Base-by-base conservation (phyloP, 345 rosid species). In the Melaleuca quinquenervia region DNA sequence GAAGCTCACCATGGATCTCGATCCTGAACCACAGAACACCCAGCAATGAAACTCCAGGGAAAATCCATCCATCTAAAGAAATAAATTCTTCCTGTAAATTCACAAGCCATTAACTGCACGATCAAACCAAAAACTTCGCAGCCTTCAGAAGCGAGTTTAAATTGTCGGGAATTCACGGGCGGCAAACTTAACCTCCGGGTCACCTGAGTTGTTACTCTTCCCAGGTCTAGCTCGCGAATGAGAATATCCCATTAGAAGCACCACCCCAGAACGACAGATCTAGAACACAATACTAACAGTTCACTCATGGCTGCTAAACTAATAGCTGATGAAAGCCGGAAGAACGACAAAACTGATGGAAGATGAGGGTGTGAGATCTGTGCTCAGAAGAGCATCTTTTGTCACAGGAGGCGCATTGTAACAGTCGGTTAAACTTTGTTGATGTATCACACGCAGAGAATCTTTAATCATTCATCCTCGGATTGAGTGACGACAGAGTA, bases 1-100 rank as follows among this genome's bases (percentile, higher is more conserved):
- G 83, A 93, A 91, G 85, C 93, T 91, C 76, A 90, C 85, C 91
- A 94, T 90, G 36, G 91, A 89, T 86, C 92, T 90, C 82, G 91
- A 76, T 49, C 93, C 94, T 87, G 55, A 82, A 82, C 53, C 78
- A 60, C 83, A 83, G 51, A 52, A 44, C 21, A 44, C 41, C 75
- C 75, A 5, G 75, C 85, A 44, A 84, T 27, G 51, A 12, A 85
- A 1, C 62, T 36, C 60, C 64, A 13, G 4, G 6, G 51, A 53
- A 75, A 32, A 50, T 52, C 45, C 78, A 32, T 24, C 78, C 78
- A 16, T 64, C 78, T 32, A 64, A 24, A 32, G 45, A 16, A 32
- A 11, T 16, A 64, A 32, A 16, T 64, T 64, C 45, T 64, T 64
- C 76, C 45, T 64, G 1, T 18, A 85, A 64, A 21, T 44, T 58